Conservation (phyloP, 345 rosid species). For the Brassica incana region DNA sequence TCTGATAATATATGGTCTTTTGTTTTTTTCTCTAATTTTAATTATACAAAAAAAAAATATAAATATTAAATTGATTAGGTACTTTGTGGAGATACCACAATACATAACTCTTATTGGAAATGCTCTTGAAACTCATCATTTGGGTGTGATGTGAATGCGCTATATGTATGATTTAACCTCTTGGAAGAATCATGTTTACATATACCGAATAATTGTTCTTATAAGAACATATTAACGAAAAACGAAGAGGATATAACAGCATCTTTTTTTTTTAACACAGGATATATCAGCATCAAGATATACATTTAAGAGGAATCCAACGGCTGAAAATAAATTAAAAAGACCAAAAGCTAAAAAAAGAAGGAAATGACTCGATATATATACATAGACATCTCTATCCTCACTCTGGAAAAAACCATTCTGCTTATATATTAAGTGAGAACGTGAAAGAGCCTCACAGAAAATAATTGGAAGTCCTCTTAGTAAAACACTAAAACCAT, state of each 20-base stretch:
- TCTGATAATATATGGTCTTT: too few relatives aligned
- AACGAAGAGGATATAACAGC: background rate
- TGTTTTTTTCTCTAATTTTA: too few relatives aligned
- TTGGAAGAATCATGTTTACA: conserved; percentile 5
- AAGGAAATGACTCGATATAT: conserved; percentile 4
- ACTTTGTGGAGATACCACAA: too few relatives aligned
- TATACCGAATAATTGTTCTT: background rate
- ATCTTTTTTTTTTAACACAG: too few relatives aligned
- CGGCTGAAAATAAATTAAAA: background rate
- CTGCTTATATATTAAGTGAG: conserved; percentile 6
- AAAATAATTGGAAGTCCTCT: background rate
- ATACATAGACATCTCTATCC: background rate
- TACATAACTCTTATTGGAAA: too few relatives aligned
- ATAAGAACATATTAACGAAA: background rate
- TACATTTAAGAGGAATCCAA: background rate
- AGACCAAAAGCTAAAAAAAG: background rate
- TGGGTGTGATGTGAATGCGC: background rate
- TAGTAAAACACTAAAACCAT: background rate
- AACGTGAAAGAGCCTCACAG: conserved; percentile 3
- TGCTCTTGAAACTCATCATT: background rate
- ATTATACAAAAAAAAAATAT: too few relatives aligned
- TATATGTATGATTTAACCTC: conserved; percentile 11
- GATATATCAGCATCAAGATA: background rate
- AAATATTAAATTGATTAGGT: too few relatives aligned
- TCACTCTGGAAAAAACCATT: background rate